Evolutionary conservation across 2,329 filamentous ascomycete genomes (phyloP), one percentile per base, ranked within the genome.

Genomic region (Xylaria sp.): DNA sequence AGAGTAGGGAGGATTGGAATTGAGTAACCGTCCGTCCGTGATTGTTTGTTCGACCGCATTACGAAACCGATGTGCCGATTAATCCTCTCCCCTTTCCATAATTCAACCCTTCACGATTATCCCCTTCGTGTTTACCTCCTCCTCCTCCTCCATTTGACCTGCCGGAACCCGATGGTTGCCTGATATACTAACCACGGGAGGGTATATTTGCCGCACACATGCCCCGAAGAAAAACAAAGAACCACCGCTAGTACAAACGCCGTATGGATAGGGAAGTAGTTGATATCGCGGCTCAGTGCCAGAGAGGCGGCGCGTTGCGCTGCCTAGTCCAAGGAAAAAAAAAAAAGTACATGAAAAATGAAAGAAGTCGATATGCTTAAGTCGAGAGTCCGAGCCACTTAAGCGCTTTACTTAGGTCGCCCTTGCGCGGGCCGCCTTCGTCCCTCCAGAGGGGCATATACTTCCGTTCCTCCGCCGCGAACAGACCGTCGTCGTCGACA

Each of bases 361-460:
- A 19, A 45, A 11, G 21, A 39, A 47, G 42, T 17, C 9, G n/a
- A 45, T 14, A 36, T 11, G 19, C 4, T 69, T 47, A 73, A 2
- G 32, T 75, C n/a, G 75, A 57, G 4, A 87, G 75, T 0, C 85
- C 85, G 1, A 88, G 78, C 74, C 86, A 86, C 75, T 85, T 86
- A 61, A 87, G 80, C 6, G 85, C 85, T 75, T 88, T 88, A 7
- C 82, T 80, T 58, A 80, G 85, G 65, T 82, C 84, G 1, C 79
- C 81, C 74, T 81, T 83, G 17, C 76, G 78, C 32, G 74, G 71
- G 11, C 72, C 72, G 2, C 73, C 68, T 67, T 79, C 64, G 78
- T 77, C 74, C 9, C 54, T 53, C 64, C 67, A 83, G 27, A 86
- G 79, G 3, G 85, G 85, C 83, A 88, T 86, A 36, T 88, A 81